phyloP scores from a whole-genome alignment of 208 protist species.

The Acanthamoeba triangularis region DNA sequence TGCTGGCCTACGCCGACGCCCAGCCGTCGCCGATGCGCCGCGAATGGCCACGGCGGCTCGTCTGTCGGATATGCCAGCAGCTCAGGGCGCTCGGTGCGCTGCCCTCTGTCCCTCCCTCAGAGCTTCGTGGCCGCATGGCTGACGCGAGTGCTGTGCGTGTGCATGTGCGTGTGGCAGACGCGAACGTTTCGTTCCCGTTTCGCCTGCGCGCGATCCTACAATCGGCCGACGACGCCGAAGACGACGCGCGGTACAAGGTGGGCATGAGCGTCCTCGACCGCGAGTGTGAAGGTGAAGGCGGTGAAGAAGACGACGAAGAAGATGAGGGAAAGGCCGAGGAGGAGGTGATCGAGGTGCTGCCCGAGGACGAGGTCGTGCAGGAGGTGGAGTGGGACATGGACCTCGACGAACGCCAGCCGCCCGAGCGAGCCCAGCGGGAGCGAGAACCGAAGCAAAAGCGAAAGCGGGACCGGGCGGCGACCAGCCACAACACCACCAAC shows the following conservation, averaged over 20 bases:
- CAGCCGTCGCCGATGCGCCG: constrained; percentile 6
- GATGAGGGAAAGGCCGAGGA: not conserved
- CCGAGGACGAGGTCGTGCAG: constrained; percentile 22
- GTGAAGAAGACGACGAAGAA: not conserved
- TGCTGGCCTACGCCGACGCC: not conserved
- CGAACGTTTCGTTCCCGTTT: not conserved
- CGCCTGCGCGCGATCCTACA: not conserved
- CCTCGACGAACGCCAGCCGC: no score
- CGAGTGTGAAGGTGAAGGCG: not conserved
- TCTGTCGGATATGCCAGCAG: constrained; percentile 14
- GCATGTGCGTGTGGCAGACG: not conserved
- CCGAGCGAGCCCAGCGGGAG: not conserved
- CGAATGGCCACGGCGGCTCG: not conserved
- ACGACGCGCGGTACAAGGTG: not conserved
- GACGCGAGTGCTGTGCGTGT: not conserved
- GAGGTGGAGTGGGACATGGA: not conserved
- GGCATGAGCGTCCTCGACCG: not conserved
- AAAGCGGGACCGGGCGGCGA: not conserved
- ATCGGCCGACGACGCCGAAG: not conserved
- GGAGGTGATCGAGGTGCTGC: constrained; percentile 32
- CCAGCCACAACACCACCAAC: not conserved
- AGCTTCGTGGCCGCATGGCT: not conserved
- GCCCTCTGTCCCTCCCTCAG: not conserved
- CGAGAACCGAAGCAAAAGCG: not conserved
- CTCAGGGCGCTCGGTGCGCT: not conserved